phyloP scores from a whole-genome alignment of 345 rosid genomes.

The Eucalyptus guilfoylei region DNA sequence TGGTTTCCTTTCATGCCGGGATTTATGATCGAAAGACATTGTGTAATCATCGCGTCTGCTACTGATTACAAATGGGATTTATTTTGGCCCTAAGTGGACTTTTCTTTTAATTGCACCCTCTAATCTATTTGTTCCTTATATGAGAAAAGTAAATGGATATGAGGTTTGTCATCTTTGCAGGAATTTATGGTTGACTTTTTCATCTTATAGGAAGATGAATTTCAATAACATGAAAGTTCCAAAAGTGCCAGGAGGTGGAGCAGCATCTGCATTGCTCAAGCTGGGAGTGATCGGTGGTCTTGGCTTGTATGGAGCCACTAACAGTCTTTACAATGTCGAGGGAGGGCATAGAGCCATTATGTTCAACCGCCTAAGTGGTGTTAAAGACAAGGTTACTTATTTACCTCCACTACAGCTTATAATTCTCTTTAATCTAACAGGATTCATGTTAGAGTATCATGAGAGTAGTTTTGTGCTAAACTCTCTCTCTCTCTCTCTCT shows the following conservation, averaged over 20 bases:
- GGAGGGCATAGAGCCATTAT: slow-evolving; percentile 69
- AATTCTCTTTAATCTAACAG: background rate
- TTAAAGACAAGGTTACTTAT: slow-evolving; percentile 43
- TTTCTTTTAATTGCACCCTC: background rate
- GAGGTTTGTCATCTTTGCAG: background rate
- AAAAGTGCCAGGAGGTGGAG: slow-evolving; percentile 68
- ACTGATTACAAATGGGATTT: background rate
- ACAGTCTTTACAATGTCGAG: slow-evolving; percentile 65
- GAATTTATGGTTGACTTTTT: background rate
- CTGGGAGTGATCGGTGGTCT: slow-evolving; percentile 60
- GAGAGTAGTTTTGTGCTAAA: background rate
- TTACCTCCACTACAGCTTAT: background rate
- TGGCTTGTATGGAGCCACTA: slow-evolving; percentile 53
- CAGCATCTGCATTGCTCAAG: slow-evolving; percentile 50
- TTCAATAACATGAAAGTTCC: slow-evolving; percentile 70
- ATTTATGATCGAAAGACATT: background rate
- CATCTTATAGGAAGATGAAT: slow-evolving; percentile 15
- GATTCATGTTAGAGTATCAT: background rate
- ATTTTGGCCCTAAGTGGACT: background rate
- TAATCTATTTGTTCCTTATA: background rate
- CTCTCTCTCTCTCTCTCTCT: background rate
- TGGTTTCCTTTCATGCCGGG: background rate
- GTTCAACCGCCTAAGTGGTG: slow-evolving; percentile 45
- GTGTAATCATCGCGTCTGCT: background rate
- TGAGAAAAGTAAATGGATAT: background rate